A percentile compares a stretch with the other conserved stretches of the same genome.
phyloP scores from a whole-genome alignment of 129 eudicot genomes.

The Artemisia annua region DNA sequence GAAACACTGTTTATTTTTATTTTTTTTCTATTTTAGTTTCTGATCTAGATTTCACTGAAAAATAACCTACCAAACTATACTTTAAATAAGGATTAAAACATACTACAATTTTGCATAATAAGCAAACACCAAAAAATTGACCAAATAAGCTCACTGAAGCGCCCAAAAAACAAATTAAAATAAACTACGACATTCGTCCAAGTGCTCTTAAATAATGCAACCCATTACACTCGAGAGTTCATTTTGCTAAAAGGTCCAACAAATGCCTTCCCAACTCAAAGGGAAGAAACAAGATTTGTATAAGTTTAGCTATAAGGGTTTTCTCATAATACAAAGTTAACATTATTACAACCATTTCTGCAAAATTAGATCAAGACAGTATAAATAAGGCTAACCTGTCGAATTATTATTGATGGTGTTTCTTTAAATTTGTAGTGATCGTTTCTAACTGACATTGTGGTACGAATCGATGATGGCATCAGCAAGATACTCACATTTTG shows the following conservation, averaged over 20 bases:
- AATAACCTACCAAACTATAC: no score
- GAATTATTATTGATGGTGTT: conserved; percentile 22
- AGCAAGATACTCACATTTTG: conserved; percentile 97
- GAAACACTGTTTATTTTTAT: no score
- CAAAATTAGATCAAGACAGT: conserved; percentile 23
- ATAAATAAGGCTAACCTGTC: conserved; percentile 23
- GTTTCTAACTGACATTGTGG: conserved; percentile 73
- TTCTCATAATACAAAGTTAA: conserved; percentile 22
- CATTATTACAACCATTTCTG: conserved; percentile 32
- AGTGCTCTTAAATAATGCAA: conserved; percentile 1
- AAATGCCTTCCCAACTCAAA: conserved; percentile 26
- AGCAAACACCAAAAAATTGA: background rate
- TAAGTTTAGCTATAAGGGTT: conserved; percentile 25
- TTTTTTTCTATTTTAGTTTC: no score
- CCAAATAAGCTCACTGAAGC: background rate
- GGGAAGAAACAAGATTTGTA: conserved; percentile 29
- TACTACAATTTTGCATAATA: background rate
- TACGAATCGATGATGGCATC: conserved; percentile 96
- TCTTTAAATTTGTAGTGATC: background rate
- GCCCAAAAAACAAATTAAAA: background rate
- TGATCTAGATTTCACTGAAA: no score
- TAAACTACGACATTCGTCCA: background rate
- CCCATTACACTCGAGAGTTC: background rate
- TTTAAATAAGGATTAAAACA: no score
- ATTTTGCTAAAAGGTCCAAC: conserved; percentile 7